Evolutionary conservation across 2,329 filamentous ascomycete genomes (phyloP).

Genomic region (Fusarium pseudonygamai): DNA sequence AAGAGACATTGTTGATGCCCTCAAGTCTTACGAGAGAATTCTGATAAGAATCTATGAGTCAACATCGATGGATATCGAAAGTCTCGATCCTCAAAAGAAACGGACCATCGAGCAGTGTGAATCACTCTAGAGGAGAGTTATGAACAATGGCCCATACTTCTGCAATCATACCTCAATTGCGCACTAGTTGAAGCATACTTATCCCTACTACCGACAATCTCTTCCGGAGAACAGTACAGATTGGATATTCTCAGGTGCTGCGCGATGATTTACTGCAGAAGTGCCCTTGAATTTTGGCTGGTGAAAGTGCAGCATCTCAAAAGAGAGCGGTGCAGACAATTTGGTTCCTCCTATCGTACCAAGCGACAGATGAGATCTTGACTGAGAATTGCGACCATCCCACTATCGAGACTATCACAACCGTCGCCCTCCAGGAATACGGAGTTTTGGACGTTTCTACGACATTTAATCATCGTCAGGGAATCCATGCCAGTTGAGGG

Average conservation of each 20-base stretch:
- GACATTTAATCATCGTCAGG: accelerated
- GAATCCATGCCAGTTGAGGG: accelerated
- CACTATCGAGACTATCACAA: accelerated
- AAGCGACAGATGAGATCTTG: too few relatives aligned
- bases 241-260: neutral
- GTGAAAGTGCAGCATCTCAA: accelerated
- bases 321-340: neutral
- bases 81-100: accelerated
- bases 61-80: accelerated
- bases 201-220: neutral
- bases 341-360: too few relatives aligned
- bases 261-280: neutral
- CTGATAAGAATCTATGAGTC: accelerated
- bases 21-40: accelerated
- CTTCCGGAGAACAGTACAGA: neutral
- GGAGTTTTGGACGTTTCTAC: accelerated
- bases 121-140: accelerated
- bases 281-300: neutral
- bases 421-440: too few relatives aligned
- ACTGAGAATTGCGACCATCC: accelerated
- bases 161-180: too few relatives aligned
- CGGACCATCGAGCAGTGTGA: accelerated
- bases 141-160: accelerated
- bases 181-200: accelerated
- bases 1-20: accelerated